These are phyloP conservation scores for Chloranthus sessilifolius DNA, from an alignment of 164 flowering plant species.

Conservation along the genomic window DNA sequence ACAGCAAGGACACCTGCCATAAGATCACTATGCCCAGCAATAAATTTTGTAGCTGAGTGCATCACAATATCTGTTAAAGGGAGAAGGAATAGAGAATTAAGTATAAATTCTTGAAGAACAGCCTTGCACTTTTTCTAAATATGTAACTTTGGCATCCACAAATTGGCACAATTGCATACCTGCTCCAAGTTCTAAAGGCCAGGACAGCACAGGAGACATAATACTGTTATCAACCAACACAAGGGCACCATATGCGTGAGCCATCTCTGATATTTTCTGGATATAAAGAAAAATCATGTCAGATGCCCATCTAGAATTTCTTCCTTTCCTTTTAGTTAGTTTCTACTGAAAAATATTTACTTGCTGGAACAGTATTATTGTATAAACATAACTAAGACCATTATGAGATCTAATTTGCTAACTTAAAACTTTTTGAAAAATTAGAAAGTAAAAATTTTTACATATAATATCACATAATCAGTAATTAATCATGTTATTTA, in stretches of 20 bases:
- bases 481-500: too few relatives aligned
- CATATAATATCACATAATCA: too few relatives aligned
- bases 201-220: slow-evolving; percentile 91
- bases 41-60: slow-evolving; percentile 98
- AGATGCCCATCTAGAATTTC: too few relatives aligned
- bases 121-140: slow-evolving; percentile 1
- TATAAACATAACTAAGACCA: too few relatives aligned
- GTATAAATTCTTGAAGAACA: neutral
- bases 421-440: too few relatives aligned
- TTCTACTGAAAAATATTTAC: too few relatives aligned
- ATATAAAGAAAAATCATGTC: slow-evolving; percentile 8
- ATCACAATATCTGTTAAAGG: slow-evolving; percentile 78
- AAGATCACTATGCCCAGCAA: slow-evolving; percentile 91
- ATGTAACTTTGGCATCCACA: slow-evolving; percentile 1
- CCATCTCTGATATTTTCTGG: slow-evolving; percentile 80
- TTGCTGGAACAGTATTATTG: too few relatives aligned
- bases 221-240: slow-evolving; percentile 95
- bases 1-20: slow-evolving; percentile 97
- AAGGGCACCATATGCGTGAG: slow-evolving; percentile 81
- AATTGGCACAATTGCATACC: slow-evolving; percentile 31
- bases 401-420: too few relatives aligned
- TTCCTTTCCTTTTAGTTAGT: too few relatives aligned
- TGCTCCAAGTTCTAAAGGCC: slow-evolving; percentile 93
- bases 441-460: too few relatives aligned
- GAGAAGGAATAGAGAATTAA: slow-evolving; percentile 2